Evolutionary conservation across 768 basidiomycete species (phyloP), one percentile per base, ranked within the genome.

Genomic region (Rhodotorula babjevae): DNA sequence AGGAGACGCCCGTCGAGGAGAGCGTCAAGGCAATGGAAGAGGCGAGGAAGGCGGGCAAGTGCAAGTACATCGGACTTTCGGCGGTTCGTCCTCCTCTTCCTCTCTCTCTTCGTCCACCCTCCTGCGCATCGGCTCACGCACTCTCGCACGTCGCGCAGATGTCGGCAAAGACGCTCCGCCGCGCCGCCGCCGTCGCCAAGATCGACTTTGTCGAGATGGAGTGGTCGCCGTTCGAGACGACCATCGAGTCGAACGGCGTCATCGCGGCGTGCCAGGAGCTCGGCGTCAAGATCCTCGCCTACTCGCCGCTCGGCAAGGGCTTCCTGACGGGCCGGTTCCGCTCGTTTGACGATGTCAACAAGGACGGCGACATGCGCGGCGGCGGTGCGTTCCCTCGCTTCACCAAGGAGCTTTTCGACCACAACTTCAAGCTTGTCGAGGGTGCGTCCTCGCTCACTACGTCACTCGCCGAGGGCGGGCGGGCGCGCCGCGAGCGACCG

Each of bases 171-270:
- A 86, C 87, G 0, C 81, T 90, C 16, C 76, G 81, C 16, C 76
- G 76, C 53, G 85, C 83, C 0, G 76, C 82, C 61, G 80, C 80
- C 40, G 83, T 84, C 58, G 74, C 83, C 81, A 36, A 87, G 85
- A 81, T 88, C 18, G 82, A 84, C 58, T 86, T 85, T 21, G 82
- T 85, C 25, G 86, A 90, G 78, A 87, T 89, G 63, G 89, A 90
- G 78, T 71, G 64, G 49, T 75, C 74, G 29, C 74, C 68, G 2
- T 77, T 69, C 64, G 56, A 69, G 1, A 49, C 69, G 11, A 61
- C 63, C 15, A 68, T 65, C 50, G 78, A 78, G 64, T 47, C 33
- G 46, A 77, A 78, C 60, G 79, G 79, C 12, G 82, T 82, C 52
- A 58, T 84, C 65, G 76, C 76, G 16, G 79, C 80, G n/a, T 81